These are phyloP conservation scores for Corymbia calophylla DNA, from an alignment of 441 rosid genomes.

Conservation along the genomic window DNA sequence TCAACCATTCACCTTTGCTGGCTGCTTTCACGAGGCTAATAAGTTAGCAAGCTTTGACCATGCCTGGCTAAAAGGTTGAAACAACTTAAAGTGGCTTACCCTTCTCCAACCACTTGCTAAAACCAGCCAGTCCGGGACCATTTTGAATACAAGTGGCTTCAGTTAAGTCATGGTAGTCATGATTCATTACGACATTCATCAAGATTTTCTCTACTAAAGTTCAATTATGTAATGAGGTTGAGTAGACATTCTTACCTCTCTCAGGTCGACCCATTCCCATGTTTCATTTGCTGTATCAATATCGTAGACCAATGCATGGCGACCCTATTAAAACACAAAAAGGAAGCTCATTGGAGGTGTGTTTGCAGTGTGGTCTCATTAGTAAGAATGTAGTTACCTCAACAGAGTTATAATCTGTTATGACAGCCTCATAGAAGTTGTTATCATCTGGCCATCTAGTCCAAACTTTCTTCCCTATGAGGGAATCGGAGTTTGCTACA, in stretches of 20 bases:
- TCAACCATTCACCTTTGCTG: not conserved
- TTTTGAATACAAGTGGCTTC: not conserved
- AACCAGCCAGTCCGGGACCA: not conserved
- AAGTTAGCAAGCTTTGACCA: not conserved
- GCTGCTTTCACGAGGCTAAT: not conserved
- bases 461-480: not conserved
- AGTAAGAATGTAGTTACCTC: not conserved
- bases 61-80: not conserved
- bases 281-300: not conserved
- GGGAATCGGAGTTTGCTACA: not conserved
- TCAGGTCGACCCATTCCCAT: constrained; percentile 1
- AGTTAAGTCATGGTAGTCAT: not conserved
- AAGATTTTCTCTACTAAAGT: not conserved
- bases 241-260: not conserved
- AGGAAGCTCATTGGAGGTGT: not conserved
- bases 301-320: not conserved
- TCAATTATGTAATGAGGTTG: not conserved
- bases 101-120: not conserved
- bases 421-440: constrained; percentile 1
- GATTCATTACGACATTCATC: not conserved
- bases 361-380: not conserved
- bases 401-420: not conserved
- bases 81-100: not conserved
- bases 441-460: constrained; percentile 2
- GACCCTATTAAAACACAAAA: not conserved